Percentiles rank a stretch among this genome's conserved stretches.
phyloP scores from a whole-genome alignment of 73 alveolate genomes.

The Paramecium bursaria region DNA sequence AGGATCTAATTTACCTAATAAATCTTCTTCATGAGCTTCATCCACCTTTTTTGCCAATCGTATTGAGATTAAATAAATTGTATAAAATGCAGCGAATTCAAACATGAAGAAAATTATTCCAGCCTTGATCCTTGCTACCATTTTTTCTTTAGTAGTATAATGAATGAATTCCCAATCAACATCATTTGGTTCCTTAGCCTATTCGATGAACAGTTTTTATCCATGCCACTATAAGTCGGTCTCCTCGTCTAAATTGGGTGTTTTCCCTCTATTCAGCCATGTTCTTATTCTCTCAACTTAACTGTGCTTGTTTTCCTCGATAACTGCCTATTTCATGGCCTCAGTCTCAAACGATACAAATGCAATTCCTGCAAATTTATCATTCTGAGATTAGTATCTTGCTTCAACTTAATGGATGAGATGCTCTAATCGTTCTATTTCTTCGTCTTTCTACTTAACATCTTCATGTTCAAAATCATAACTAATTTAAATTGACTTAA shows the following conservation, averaged over 20 bases:
- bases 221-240: slow-evolving; percentile 61
- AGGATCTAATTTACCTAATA: slow-evolving; percentile 58
- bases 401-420: slow-evolving; percentile 52
- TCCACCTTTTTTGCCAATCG: slow-evolving; percentile 39
- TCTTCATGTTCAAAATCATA: slow-evolving; percentile 27
- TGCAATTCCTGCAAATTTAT: slow-evolving; percentile 68
- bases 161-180: slow-evolving; percentile 73
- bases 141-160: slow-evolving; percentile 53
- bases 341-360: slow-evolving; percentile 62
- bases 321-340: slow-evolving; percentile 41
- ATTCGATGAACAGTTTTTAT: slow-evolving; percentile 55
- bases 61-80: slow-evolving; percentile 43
- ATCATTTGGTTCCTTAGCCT: slow-evolving; percentile 72
- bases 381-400: slow-evolving; percentile 13
- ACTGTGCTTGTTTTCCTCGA: slow-evolving; percentile 51
- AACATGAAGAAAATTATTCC: slow-evolving; percentile 22
- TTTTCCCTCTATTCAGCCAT: slow-evolving; percentile 49
- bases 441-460: slow-evolving; percentile 43
- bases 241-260: not conserved
- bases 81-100: slow-evolving; percentile 43
- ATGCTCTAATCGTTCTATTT: slow-evolving; percentile 62
- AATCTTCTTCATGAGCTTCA: slow-evolving; percentile 67
- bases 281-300: slow-evolving; percentile 48
- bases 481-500: too few species aligned
- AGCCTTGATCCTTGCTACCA: slow-evolving; percentile 51